These are phyloP conservation scores for Suhomyces terraborum DNA, from an alignment of 1,139 yeast species.

Conservation along the genomic window DNA sequence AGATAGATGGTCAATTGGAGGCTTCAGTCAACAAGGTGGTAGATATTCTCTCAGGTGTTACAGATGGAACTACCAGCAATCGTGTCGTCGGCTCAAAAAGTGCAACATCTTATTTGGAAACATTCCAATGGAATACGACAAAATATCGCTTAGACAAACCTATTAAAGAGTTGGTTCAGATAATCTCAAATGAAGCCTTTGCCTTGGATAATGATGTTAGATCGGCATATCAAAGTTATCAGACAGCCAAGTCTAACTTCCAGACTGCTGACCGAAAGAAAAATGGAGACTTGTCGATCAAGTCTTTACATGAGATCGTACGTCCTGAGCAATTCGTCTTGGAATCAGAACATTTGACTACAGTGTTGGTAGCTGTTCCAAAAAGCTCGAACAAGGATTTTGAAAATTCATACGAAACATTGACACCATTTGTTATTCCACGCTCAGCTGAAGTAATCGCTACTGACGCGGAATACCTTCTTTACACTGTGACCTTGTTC, in stretches of 20 bases:
- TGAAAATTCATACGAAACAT: conserved; percentile 68
- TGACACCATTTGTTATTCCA: conserved; percentile 84
- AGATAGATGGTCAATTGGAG: conserved; percentile 74
- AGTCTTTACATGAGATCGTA: conserved; percentile 87
- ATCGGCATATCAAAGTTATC: conserved; percentile 66
- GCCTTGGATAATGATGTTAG: conserved; percentile 84
- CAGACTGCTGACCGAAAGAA: conserved; percentile 89
- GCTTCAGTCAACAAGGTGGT: conserved; percentile 70
- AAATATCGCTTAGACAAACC: conserved; percentile 86
- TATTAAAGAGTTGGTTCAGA: conserved; percentile 69
- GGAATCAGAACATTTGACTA: conserved; percentile 81
- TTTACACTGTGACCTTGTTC: conserved; percentile 82
- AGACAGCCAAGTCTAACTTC: conserved; percentile 78
- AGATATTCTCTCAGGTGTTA: conserved; percentile 62
- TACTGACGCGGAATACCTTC: conserved; percentile 69
- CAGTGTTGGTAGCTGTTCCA: conserved; percentile 87
- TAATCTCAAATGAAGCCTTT: conserved; percentile 74
- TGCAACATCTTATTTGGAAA: conserved; percentile 65
- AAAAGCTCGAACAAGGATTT: conserved; percentile 61
- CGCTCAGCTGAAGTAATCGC: conserved; percentile 75
- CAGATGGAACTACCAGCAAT: conserved; percentile 36
- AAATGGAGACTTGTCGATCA: conserved; percentile 89
- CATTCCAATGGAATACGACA: conserved; percentile 83
- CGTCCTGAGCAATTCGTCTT: conserved; percentile 81
- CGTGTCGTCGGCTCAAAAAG: conserved; percentile 46